phyloP scores from a whole-genome alignment of 768 basidiomycete genomes.

The Chiua virens region DNA sequence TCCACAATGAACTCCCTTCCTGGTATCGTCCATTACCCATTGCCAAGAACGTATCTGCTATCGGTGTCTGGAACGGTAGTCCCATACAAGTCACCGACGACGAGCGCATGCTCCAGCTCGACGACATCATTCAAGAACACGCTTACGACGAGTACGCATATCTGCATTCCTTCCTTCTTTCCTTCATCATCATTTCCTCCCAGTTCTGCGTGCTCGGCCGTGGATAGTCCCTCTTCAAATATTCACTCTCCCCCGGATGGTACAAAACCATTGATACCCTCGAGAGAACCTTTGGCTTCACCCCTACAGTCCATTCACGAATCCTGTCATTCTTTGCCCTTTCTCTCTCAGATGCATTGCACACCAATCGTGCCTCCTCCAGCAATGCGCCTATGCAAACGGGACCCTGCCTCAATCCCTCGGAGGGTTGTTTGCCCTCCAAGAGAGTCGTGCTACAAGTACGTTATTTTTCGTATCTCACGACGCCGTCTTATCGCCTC shows the following conservation, averaged over 20 bases:
- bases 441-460: constrained; percentile 79
- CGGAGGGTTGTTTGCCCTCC: constrained; percentile 69
- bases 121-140: constrained; percentile 72
- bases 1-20: constrained; percentile 50
- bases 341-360: constrained; percentile 42
- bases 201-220: constrained; percentile 20
- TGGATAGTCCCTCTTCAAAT: constrained; percentile 17
- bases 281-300: constrained; percentile 32
- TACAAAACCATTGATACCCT: constrained; percentile 36
- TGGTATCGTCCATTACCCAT: constrained; percentile 58
- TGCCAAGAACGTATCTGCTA: constrained; percentile 34
- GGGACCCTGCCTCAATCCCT: constrained; percentile 46
- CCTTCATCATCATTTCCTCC: neutral
- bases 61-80: constrained; percentile 46
- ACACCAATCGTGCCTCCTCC: constrained; percentile 71
- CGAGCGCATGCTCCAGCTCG: constrained; percentile 60
- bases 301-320: constrained; percentile 27
- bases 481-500: constrained; percentile 15
- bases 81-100: constrained; percentile 48
- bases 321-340: constrained; percentile 32
- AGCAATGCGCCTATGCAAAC: constrained; percentile 54
- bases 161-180: constrained; percentile 5
- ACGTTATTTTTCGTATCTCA: constrained; percentile 26
- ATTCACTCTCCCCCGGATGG: constrained; percentile 23
- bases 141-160: constrained; percentile 71